These are phyloP conservation scores for Cucurbitaria berberidis DNA, from an alignment of 2,329 filamentous ascomycete species.

Conservation along the genomic window DNA sequence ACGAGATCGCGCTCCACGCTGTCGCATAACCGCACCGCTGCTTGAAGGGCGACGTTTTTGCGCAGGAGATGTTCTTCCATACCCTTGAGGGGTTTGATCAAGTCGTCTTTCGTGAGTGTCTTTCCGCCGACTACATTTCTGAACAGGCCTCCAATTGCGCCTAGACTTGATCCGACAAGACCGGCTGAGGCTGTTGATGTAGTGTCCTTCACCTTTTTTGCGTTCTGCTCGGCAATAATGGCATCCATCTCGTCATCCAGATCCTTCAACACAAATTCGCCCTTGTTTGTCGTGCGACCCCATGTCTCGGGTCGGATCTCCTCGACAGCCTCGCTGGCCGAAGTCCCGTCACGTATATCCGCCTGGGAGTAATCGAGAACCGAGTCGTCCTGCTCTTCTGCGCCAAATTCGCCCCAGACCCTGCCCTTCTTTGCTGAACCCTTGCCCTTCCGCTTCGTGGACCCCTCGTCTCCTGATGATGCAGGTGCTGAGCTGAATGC, in stretches of 20 bases:
- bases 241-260: constrained; percentile 91
- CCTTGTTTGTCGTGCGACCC: constrained; percentile 84
- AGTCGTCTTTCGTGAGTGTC: constrained; percentile 83
- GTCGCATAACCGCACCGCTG: constrained; percentile 86
- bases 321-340: constrained; percentile 68
- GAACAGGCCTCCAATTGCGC: constrained; percentile 85
- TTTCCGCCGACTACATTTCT: constrained; percentile 95
- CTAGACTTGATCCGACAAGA: constrained; percentile 79
- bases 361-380: constrained; percentile 86
- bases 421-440: constrained; percentile 79
- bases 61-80: constrained; percentile 95
- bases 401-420: constrained; percentile 91
- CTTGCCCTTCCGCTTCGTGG: constrained; percentile 62
- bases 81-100: constrained; percentile 89
- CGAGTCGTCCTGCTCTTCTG: constrained; percentile 78
- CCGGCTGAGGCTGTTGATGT: constrained; percentile 54
- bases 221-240: constrained; percentile 82
- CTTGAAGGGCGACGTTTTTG: constrained; percentile 97
- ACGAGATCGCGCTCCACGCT: constrained; percentile 89
- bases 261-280: constrained; percentile 92
- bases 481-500: constrained; percentile 62
- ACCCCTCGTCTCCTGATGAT: constrained; percentile 84
- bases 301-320: constrained; percentile 79
- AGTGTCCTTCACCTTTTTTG: constrained; percentile 49
- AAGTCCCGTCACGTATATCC: constrained; percentile 57